These are phyloP conservation scores for Auxenochlorella protothecoides DNA, from an alignment of 139 green algal genomes.

Conservation along the genomic window DNA sequence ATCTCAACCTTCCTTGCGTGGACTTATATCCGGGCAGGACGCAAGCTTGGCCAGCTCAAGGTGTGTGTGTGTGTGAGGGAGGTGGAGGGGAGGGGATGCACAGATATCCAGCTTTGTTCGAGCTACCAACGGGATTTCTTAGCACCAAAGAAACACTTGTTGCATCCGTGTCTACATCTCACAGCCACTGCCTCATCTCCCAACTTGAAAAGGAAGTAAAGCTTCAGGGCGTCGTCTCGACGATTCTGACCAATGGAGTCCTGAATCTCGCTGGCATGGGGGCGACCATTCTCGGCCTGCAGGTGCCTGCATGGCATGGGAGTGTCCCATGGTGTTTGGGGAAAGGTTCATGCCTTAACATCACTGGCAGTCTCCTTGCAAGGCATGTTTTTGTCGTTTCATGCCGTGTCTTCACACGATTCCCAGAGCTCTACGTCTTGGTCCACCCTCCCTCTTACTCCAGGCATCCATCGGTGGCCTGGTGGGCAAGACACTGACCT, in stretches of 20 bases:
- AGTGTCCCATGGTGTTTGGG: too few relatives aligned
- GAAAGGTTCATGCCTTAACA: neutral
- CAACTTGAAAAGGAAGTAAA: constrained; percentile 17
- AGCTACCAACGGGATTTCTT: too few relatives aligned
- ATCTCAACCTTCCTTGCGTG: constrained; percentile 71
- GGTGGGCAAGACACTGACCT: constrained; percentile 80
- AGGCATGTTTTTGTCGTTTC: too few relatives aligned
- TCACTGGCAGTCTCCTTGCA: too few relatives aligned
- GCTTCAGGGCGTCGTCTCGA: constrained; percentile 29
- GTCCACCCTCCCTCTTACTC: constrained; percentile 13
- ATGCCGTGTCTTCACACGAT: too few relatives aligned
- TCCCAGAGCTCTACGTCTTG: too few relatives aligned
- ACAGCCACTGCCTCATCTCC: neutral
- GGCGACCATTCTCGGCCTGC: constrained; percentile 66
- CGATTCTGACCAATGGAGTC: constrained; percentile 50
- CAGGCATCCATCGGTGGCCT: constrained; percentile 63
- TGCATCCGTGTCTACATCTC: too few relatives aligned
- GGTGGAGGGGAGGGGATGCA: neutral
- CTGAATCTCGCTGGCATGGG: constrained; percentile 79
- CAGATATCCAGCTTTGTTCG: too few relatives aligned
- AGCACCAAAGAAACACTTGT: too few relatives aligned
- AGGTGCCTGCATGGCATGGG: constrained; percentile 27
- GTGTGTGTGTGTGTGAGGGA: neutral
- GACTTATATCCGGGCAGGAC: constrained; percentile 19
- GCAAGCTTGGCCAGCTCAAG: constrained; percentile 19